Evolutionary conservation across 495 filamentous ascomycete genomes (phyloP).

Genomic region (Aspergillus ellipticus): DNA sequence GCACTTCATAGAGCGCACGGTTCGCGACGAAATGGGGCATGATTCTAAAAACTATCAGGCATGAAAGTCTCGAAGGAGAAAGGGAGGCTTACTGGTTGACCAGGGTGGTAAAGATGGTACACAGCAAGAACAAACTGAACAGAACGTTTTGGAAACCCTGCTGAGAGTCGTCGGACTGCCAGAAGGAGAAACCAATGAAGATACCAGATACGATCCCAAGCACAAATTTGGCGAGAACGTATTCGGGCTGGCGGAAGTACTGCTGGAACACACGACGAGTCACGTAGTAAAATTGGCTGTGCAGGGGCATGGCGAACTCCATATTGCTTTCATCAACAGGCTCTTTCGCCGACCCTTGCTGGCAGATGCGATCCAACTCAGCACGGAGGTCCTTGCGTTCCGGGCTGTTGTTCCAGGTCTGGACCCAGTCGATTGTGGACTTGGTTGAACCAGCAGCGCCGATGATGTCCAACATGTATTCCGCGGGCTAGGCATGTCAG

Average conservation of each 20-base stretch:
- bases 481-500: slow-evolving; percentile 57
- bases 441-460: slow-evolving; percentile 31
- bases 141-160: slow-evolving; percentile 84
- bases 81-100: slow-evolving; percentile 39
- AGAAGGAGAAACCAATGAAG: slow-evolving; percentile 88
- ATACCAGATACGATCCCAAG: slow-evolving; percentile 49
- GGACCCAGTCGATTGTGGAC: slow-evolving; percentile 72
- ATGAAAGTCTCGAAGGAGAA: not conserved
- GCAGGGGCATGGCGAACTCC: slow-evolving; percentile 50
- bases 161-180: slow-evolving; percentile 58
- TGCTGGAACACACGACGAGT: slow-evolving; percentile 40
- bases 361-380: slow-evolving; percentile 57
- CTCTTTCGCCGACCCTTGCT: slow-evolving; percentile 3
- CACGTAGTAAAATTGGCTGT: slow-evolving; percentile 42
- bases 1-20: slow-evolving; percentile 44
- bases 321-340: slow-evolving; percentile 19
- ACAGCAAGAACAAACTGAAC: slow-evolving; percentile 75
- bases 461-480: slow-evolving; percentile 90
- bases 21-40: slow-evolving; percentile 46
- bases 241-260: slow-evolving; percentile 52
- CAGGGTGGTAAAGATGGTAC: slow-evolving; percentile 67
- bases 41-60: slow-evolving; percentile 19
- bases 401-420: slow-evolving; percentile 65
- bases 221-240: slow-evolving; percentile 46
- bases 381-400: slow-evolving; percentile 60